Evolutionary conservation across 768 basidiomycete species (phyloP), one percentile per base, ranked within the genome.

Genomic region (Pleurotus eryngii): DNA sequence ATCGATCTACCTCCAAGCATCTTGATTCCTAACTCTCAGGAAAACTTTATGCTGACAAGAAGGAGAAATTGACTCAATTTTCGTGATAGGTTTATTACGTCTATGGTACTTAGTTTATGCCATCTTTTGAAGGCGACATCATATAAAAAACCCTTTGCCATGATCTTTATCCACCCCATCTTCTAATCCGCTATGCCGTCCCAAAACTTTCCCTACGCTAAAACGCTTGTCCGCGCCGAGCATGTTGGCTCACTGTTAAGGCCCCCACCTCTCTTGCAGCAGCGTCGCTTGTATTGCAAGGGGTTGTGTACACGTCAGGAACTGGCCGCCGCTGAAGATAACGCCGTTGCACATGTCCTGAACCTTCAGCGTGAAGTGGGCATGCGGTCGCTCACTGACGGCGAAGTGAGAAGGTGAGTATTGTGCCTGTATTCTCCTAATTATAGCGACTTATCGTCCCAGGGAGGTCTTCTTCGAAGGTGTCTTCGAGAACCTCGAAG

Each of bases 191-290:
- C 67, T 65, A 66, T 58, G 61, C 49, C 49, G 55, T 37, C 60
- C 60, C 48, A 46, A 56, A 40, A 54, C 64, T 50, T 62, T 74
- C 39, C 72, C 68, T 59, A 55, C 71, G 54, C 69, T 59, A 22
- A 74, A 76, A 22, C 35, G 14, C 77, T 76, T 18, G 77, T 72
- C 60, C 75, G 79, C 54, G 80, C 77, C 46, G 84, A 85, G 55
- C 85, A 86, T 66, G 74, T 86, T 49, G 86, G 85, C 45, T 86
- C 84, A 18, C 75, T 87, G 50, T 70, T 85, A 56, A 80, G 86
- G 2, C 83, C 85, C 1, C 55, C 64, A 2, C 58, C 70, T n/a
- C 76, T 87, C 11, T 77, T 76, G 57, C 66, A 79, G 61, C 78
- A 76, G 61, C 80, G 83, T 49, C 63, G 65, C 53, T 71, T 70